These are phyloP conservation scores for Conticribra weissflogii DNA, from an alignment of 108 stramenopile species.

Conservation along the genomic window DNA sequence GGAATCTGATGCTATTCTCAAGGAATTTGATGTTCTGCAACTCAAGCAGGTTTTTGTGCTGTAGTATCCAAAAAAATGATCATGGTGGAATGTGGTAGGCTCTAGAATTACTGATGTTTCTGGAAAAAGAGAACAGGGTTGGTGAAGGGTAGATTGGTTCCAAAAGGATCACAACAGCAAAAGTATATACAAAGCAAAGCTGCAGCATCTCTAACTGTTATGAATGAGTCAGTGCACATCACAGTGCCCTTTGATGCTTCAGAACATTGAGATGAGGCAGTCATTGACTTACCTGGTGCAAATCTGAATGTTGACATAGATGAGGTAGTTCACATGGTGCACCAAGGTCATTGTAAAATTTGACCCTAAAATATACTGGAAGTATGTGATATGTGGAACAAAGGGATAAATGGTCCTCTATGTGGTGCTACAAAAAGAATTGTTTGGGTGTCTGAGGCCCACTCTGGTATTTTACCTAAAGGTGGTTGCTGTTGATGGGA, in stretches of 20 bases:
- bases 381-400: neutral
- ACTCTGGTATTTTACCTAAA: conserved; percentile 6
- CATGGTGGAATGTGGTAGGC: neutral
- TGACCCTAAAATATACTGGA: neutral
- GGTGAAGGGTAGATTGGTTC: conserved; percentile 1
- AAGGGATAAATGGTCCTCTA: neutral
- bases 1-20: neutral
- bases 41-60: neutral
- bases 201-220: conserved; percentile 13
- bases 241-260: conserved; percentile 1
- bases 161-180: neutral
- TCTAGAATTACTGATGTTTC: conserved; percentile 4
- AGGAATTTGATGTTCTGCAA: conserved; percentile 2
- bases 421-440: conserved; percentile 1
- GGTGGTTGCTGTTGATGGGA: neutral
- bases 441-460: neutral
- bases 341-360: neutral
- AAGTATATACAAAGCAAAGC: neutral
- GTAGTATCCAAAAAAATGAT: neutral
- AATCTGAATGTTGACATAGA: conserved; percentile 10
- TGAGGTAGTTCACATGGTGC: neutral
- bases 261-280: conserved; percentile 6
- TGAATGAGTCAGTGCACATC: conserved; percentile 1
- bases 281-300: conserved; percentile 8
- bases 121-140: conserved; percentile 4